Evolutionary conservation across 495 filamentous ascomycete genomes (phyloP), one percentile per base, ranked within the genome.

Genomic region (Neurospora sp.): DNA sequence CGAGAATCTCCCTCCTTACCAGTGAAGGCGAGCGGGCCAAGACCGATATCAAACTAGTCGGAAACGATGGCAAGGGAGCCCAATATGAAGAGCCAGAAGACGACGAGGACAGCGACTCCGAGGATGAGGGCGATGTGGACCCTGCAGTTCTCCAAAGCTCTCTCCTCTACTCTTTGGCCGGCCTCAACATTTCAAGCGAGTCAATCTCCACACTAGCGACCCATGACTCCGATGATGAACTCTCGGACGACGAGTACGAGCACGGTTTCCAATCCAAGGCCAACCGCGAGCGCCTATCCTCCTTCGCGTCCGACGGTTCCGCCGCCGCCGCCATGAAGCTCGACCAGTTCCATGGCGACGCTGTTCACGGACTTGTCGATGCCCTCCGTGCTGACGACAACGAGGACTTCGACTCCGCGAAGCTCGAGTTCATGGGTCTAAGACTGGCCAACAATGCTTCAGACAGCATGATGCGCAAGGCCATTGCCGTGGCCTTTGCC

Each of bases 401-500:
- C 71, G 90, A 91, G 69, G 88, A 93, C 48, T 89, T 93, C n/a
- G 93, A 96, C 78, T 91, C 91, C 12, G 93, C 96, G 9, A 91
- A 92, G 76, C 85, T 98, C 12, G 96, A 99, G 79, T 90, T 99
- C 53, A 96, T 91, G 83, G 91, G 92, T 76, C 87, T 97, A 42
- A 89, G 94, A 7, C 92, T 99, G 83, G 91, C 89, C 31, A 91
- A 91, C 74, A 94, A 99, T 78, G 96, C 96, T 7, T 92, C 91
- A 3, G 94, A 97, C 75, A 86, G 90, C 76, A 90, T 94, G 80
- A 92, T 98, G 73, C 92, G 95, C 35, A 91, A 91, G 4, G 93
- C 96, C 4, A 89, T 98, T 38, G 93, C 91, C 8, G 88, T 90
- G 27, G 93, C 94, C 0, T 94, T 98, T 78, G 91, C 93, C 79